phyloP scores from a whole-genome alignment of 768 basidiomycete species.

The Leccinum subgranulosum region DNA sequence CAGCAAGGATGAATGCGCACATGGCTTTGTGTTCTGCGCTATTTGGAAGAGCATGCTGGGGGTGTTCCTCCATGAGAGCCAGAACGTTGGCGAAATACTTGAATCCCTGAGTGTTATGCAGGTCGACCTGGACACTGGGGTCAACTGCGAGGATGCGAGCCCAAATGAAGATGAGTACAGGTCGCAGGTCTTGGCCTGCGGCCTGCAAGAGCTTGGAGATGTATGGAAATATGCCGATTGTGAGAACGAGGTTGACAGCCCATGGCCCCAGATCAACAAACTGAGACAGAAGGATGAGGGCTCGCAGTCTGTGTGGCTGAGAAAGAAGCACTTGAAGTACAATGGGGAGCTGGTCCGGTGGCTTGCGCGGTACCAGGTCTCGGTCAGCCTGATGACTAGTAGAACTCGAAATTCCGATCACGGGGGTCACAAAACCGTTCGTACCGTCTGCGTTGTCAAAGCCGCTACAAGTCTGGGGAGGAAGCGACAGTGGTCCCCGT shows the following conservation, averaged over 20 bases:
- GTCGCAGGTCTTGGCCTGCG: slow-evolving; percentile 91
- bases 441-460: slow-evolving; percentile 20
- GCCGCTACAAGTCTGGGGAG: slow-evolving; percentile 41
- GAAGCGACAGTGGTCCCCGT: slow-evolving; percentile 71
- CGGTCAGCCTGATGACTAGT: slow-evolving; percentile 21
- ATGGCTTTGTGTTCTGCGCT: slow-evolving; percentile 95
- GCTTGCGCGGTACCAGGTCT: slow-evolving; percentile 76
- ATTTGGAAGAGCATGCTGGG: slow-evolving; percentile 71
- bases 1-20: slow-evolving; percentile 94
- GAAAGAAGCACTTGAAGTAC: too few species aligned
- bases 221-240: slow-evolving; percentile 98
- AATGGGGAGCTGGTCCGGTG: slow-evolving; percentile 88
- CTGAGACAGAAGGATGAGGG: too few species aligned
- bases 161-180: slow-evolving; percentile 99
- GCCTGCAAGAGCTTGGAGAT: slow-evolving; percentile 96
- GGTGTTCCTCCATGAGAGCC: slow-evolving; percentile 58
- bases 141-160: slow-evolving; percentile 97
- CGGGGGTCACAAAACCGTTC: slow-evolving; percentile 17
- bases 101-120: slow-evolving; percentile 78
- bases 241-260: slow-evolving; percentile 82
- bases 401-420: slow-evolving; percentile 6
- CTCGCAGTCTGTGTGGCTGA: too few species aligned
- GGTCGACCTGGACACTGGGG: slow-evolving; percentile 83
- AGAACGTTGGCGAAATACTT: slow-evolving; percentile 83
- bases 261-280: too few species aligned